Conservation (phyloP, 2,329 filamentous ascomycete genomes). For the Neospermospora avenae region DNA sequence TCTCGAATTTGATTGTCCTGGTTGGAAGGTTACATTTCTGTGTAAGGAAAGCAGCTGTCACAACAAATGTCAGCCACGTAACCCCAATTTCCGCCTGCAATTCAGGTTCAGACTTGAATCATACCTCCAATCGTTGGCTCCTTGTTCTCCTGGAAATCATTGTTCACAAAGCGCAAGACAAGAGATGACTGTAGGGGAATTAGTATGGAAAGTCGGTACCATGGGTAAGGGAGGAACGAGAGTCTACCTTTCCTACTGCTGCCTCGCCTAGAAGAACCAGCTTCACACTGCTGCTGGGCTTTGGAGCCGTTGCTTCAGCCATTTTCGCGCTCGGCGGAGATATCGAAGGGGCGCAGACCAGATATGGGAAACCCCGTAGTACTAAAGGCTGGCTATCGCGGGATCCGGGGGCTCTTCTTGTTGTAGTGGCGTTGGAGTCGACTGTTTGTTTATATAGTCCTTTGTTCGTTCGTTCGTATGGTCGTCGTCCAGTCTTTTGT, state of each 20-base stretch:
- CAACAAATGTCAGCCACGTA: slow-evolving; percentile 15
- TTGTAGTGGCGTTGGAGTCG: no score
- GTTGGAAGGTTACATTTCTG: slow-evolving; percentile 97
- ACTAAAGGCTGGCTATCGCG: neutral
- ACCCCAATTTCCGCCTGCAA: neutral
- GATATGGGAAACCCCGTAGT: neutral
- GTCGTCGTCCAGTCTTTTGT: no score
- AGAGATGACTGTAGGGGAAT: slow-evolving; percentile 71
- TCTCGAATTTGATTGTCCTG: slow-evolving; percentile 89
- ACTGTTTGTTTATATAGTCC: no score
- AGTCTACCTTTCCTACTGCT: slow-evolving; percentile 91
- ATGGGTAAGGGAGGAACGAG: neutral
- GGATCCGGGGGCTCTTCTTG: no score
- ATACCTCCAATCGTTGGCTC: slow-evolving; percentile 97
- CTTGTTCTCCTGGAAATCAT: slow-evolving; percentile 99
- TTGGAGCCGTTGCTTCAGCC: slow-evolving; percentile 75
- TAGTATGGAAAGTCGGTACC: slow-evolving; percentile 9
- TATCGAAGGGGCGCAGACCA: neutral
- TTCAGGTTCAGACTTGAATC: slow-evolving; percentile 30
- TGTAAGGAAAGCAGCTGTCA: slow-evolving; percentile 86
- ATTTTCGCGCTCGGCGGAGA: slow-evolving; percentile 41
- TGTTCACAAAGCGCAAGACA: slow-evolving; percentile 97
- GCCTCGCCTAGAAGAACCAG: slow-evolving; percentile 96
- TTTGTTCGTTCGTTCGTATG: no score
- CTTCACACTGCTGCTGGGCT: slow-evolving; percentile 99